A percentile compares a stretch with the other conserved stretches of the same genome.
These are phyloP conservation scores for Globisporangium middletonii DNA, from an alignment of 352 stramenopile species.

Conservation along the genomic window DNA sequence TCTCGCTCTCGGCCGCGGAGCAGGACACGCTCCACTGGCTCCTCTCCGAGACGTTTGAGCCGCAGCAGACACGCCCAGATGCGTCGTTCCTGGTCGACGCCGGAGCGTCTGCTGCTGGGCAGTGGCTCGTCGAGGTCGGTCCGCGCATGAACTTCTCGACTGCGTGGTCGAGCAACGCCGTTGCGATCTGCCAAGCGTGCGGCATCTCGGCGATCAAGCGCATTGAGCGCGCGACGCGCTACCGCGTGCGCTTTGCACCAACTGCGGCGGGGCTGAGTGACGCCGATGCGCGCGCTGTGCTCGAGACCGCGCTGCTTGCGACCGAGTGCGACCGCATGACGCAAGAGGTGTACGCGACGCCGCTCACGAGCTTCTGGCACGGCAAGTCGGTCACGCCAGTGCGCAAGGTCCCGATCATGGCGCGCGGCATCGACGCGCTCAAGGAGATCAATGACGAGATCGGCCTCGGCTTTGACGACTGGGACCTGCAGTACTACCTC, in stretches of 20 bases:
- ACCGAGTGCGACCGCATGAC: conserved; percentile 96
- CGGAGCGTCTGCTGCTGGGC: conserved; percentile 8
- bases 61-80: conserved; percentile 58
- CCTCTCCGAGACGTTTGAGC: conserved; percentile 96
- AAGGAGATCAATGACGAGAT: conserved; percentile 94
- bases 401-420: conserved; percentile 92
- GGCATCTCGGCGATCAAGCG: conserved; percentile 86
- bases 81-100: conserved; percentile 49
- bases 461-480: conserved; percentile 98
- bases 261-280: conserved; percentile 9
- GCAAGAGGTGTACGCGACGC: conserved; percentile 91
- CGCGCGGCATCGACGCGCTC: conserved; percentile 90
- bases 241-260: conserved; percentile 67
- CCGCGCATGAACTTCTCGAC: conserved; percentile 98
- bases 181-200: conserved; percentile 95
- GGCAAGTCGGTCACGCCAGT: conserved; percentile 80
- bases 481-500: conserved; percentile 98
- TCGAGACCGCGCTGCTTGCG: conserved; percentile 59
- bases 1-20: conserved; percentile 41
- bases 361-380: conserved; percentile 91
- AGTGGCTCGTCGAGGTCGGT: conserved; percentile 94
- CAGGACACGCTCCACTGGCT: conserved; percentile 91
- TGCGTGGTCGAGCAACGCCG: conserved; percentile 97
- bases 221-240: conserved; percentile 93
- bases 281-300: conserved; percentile 25